phyloP scores from a whole-genome alignment of 2,329 filamentous ascomycete species.

The Exophiala viscosa region DNA sequence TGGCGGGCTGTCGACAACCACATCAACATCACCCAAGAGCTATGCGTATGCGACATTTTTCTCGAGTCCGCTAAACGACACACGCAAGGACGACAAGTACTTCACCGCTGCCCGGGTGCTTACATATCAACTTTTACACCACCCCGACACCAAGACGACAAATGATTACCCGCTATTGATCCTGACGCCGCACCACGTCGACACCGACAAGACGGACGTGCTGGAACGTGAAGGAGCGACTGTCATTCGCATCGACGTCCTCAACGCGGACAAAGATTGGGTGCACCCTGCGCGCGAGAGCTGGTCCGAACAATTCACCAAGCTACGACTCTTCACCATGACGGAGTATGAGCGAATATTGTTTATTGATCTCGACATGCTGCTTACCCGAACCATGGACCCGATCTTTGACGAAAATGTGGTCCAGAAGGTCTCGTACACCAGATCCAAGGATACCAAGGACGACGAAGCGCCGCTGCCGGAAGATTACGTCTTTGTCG shows the following conservation, averaged over 20 bases:
- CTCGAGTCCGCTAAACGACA: not conserved
- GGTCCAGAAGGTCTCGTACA: slow-evolving; percentile 17
- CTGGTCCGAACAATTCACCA: slow-evolving; percentile 45
- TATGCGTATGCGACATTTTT: not conserved
- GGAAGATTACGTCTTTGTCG: slow-evolving; percentile 35
- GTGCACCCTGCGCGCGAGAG: slow-evolving; percentile 33
- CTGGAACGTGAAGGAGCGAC: slow-evolving; percentile 40
- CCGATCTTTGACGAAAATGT: slow-evolving; percentile 37
- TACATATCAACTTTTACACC: slow-evolving; percentile 42
- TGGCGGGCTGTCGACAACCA: not conserved
- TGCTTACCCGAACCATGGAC: slow-evolving; percentile 39
- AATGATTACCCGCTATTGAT: slow-evolving; percentile 38
- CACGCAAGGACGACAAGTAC: slow-evolving; percentile 36
- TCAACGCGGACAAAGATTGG: slow-evolving; percentile 34
- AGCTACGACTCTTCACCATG: slow-evolving; percentile 42
- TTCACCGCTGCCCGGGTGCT: slow-evolving; percentile 39
- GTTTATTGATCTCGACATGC: slow-evolving; percentile 46
- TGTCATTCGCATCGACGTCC: slow-evolving; percentile 37
- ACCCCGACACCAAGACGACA: slow-evolving; percentile 34
- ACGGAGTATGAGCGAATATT: slow-evolving; percentile 41
- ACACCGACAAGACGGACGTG: slow-evolving; percentile 32
- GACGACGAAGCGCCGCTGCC: slow-evolving; percentile 34
- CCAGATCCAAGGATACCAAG: slow-evolving; percentile 21
- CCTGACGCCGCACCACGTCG: slow-evolving; percentile 34
- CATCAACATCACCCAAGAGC: not conserved